A percentile compares a stretch with the other conserved stretches of the same genome.
These are phyloP conservation scores for Cardamine resedifolia DNA, from an alignment of 345 rosid genomes.

Conservation along the genomic window DNA sequence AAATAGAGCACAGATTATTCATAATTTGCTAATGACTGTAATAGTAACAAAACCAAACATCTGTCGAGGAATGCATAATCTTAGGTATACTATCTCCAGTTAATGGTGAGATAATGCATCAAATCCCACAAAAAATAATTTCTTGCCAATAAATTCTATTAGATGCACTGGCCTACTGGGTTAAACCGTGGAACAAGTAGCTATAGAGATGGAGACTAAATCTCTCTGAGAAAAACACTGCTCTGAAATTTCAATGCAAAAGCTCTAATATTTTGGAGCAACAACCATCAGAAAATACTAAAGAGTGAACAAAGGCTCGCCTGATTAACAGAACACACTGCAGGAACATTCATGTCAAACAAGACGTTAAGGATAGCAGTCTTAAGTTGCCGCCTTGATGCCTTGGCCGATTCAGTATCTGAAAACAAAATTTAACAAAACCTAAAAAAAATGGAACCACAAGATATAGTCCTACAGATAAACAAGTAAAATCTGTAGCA, in stretches of 20 bases:
- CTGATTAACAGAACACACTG: constrained; percentile 91
- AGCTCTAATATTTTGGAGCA: not conserved
- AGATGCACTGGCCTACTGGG: not conserved
- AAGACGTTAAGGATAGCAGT: constrained; percentile 67
- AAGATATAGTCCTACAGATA: constrained; percentile 8
- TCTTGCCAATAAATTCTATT: not conserved
- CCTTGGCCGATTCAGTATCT: constrained; percentile 93
- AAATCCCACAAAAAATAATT: not conserved
- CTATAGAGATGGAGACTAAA: not conserved
- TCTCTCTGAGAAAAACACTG: not conserved
- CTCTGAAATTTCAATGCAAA: not conserved
- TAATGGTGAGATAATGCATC: not conserved
- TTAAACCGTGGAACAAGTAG: not conserved
- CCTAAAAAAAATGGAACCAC: not conserved
- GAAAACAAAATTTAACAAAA: constrained; percentile 16
- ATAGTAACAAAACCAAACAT: not conserved
- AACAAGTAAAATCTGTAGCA: constrained; percentile 29
- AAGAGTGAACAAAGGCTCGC: constrained; percentile 38
- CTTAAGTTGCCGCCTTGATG: constrained; percentile 89
- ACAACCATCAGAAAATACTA: not conserved
- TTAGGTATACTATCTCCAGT: not conserved
- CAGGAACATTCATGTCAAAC: constrained; percentile 92
- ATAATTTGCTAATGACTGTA: not conserved
- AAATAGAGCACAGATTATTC: constrained; percentile 3
- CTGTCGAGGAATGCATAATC: not conserved